Conservation (phyloP, 163 green algal genomes). For the Prototheca stagnorum region DNA sequence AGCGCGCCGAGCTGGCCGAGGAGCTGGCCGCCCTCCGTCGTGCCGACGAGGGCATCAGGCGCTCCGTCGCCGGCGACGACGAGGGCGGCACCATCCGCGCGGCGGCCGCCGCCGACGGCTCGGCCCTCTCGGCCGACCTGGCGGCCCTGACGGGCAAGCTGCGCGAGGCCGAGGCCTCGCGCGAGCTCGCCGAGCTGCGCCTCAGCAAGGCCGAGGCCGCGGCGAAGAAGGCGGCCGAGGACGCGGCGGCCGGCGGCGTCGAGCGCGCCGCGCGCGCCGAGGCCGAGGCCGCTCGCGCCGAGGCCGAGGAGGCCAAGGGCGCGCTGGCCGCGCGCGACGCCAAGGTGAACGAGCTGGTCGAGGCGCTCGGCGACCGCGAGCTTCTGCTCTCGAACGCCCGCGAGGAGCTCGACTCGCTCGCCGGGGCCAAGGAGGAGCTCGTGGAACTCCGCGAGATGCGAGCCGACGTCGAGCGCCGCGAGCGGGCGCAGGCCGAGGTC, state of each 20-base stretch:
- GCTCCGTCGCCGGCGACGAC: not conserved
- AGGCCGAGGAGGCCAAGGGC: conserved; percentile 20
- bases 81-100: not conserved
- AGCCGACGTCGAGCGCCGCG: conserved; percentile 67
- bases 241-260: conserved; percentile 6
- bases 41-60: no score
- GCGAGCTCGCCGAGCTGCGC: conserved; percentile 56
- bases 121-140: conserved; percentile 12
- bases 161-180: conserved; percentile 33
- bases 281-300: conserved; percentile 19
- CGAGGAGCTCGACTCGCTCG: conserved; percentile 41
- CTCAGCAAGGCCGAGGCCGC: conserved; percentile 57
- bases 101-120: conserved; percentile 2
- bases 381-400: conserved; percentile 48
- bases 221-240: conserved; percentile 10
- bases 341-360: conserved; percentile 55
- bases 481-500: conserved; percentile 65
- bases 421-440: conserved; percentile 41
- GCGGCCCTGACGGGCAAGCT: conserved; percentile 16
- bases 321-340: conserved; percentile 30
- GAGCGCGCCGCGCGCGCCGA: no score
- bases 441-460: conserved; percentile 79
- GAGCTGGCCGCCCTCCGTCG: conserved; percentile 34
- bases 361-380: conserved; percentile 61
- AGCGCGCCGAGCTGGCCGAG: conserved; percentile 32